Conservation (phyloP, 129 eudicot genomes). For the Artemisia tridentata region DNA sequence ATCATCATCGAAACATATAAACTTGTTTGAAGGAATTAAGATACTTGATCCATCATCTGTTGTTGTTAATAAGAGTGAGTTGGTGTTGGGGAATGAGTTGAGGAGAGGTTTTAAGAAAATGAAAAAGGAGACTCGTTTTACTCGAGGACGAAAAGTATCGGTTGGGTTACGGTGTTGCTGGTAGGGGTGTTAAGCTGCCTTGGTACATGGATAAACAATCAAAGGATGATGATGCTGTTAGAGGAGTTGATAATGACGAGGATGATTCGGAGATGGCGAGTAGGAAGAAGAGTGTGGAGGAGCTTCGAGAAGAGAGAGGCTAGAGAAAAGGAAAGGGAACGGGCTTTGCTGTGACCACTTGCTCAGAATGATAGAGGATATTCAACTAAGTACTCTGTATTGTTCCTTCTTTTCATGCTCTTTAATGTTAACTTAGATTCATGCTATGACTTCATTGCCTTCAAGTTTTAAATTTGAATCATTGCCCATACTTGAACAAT, state of each 20-base stretch:
- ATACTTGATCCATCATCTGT: constrained; percentile 64
- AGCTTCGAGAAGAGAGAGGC: constrained; percentile 89
- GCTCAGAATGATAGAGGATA: constrained; percentile 31
- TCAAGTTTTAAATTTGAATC: no score
- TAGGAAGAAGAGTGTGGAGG: constrained; percentile 60
- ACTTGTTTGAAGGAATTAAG: constrained; percentile 83
- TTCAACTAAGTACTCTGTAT: constrained; percentile 36
- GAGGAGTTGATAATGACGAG: neutral
- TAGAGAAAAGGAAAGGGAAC: constrained; percentile 73
- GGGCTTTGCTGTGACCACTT: constrained; percentile 47
- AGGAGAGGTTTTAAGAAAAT: constrained; percentile 41
- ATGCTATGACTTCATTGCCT: neutral
- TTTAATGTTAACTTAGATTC: no score
- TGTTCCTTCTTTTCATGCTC: neutral
- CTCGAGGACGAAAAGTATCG: constrained; percentile 90
- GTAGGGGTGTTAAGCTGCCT: constrained; percentile 88
- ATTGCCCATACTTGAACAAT: no score
- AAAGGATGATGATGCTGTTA: constrained; percentile 2
- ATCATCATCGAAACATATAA: constrained; percentile 49
- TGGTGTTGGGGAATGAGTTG: constrained; percentile 14
- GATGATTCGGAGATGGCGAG: constrained; percentile 15
- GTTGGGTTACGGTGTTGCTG: constrained; percentile 87
- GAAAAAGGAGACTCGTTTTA: constrained; percentile 61
- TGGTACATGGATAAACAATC: constrained; percentile 78
- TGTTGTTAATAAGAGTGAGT: constrained; percentile 7